Evolutionary conservation across 179 eudicot species (phyloP), one percentile per base, ranked within the genome.

Genomic region (Beta macrorhiza): DNA sequence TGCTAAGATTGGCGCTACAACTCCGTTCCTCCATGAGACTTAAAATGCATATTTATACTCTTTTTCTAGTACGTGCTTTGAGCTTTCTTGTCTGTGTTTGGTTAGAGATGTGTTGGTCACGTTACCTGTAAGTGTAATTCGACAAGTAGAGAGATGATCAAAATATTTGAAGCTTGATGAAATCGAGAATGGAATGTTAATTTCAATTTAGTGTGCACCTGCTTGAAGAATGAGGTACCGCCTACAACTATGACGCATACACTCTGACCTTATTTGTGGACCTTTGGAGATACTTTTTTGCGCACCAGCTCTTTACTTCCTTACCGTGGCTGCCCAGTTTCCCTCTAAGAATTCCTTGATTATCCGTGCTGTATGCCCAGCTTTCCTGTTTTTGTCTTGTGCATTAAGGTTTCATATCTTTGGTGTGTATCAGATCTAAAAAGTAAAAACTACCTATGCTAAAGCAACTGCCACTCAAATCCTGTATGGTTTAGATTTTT

Each of bases 291-390:
- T 49, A 14, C 25, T 16, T 0, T 29, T 64, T 45, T 44, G 37
- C 55, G 20, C n/a, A 58, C 76, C 51, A 52, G 69, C 42, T 37
- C 42, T 37, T 37, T 37, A 37, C 42, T 15, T 68, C 17, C 79
- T 76, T 81, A 6, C 16, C 56, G 5, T 67, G 73, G 68, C 51
- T 67, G 61, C 67, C 20, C 44, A 32, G 20, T 15, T 80, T 52
- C 22, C 29, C 44, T 63, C 1, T 61, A 29, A 29, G 32, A 29
- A 29, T 29, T 29, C 32, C 32, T 29, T 29, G 32, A 29, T 29
- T 29, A 42, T 76, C 45, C 7, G 44, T 62, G 79, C 45, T 25
- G 64, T 52, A 17, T 29, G n/a, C 37, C 32, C 19, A 69, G 72
- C 47, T 71, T 67, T 82, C 47, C 53, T 32, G 16, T 59, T 47